These are phyloP conservation scores for Triticum timopheevii DNA, from an alignment of 176 grass and related monocot genomes.

Conservation along the genomic window DNA sequence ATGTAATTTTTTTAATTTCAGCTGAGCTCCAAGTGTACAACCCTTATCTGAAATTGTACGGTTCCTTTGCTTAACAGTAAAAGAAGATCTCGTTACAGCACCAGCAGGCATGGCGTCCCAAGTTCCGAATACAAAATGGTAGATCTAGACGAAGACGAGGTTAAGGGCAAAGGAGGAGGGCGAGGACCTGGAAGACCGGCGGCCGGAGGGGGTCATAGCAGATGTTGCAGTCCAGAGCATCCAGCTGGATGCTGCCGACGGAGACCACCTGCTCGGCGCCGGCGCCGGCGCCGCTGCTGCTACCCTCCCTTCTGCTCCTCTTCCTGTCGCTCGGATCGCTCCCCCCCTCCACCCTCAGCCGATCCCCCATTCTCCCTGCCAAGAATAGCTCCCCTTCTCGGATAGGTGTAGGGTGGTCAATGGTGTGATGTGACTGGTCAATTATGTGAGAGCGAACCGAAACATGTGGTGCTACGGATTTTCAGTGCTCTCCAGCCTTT, in stretches of 20 bases:
- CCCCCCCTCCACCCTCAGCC: not conserved
- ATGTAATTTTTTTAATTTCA: too few species aligned
- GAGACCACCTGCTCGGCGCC: not conserved
- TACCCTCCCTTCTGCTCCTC: not conserved
- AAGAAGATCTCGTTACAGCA: not conserved
- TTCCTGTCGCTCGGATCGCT: not conserved
- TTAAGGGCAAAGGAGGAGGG: not conserved
- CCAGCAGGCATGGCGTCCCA: too few species aligned
- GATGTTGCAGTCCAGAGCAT: slow-evolving; percentile 43
- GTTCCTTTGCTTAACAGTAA: too few species aligned
- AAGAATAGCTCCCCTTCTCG: too few species aligned
- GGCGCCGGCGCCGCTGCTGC: not conserved
- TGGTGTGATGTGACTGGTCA: too few species aligned
- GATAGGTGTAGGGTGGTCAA: too few species aligned
- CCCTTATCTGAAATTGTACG: too few species aligned
- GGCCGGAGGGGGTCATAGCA: slow-evolving; percentile 25
- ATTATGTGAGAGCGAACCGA: too few species aligned
- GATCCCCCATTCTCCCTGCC: not conserved
- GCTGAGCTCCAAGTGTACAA: too few species aligned
- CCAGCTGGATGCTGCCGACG: slow-evolving; percentile 14
- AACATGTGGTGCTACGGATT: too few species aligned
- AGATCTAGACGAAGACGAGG: not conserved
- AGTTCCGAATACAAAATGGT: not conserved
- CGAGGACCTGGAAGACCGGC: not conserved
- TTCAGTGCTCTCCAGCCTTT: too few species aligned